Base-by-base conservation (phyloP, 306 rosid species). In the Malus asiatica region DNA sequence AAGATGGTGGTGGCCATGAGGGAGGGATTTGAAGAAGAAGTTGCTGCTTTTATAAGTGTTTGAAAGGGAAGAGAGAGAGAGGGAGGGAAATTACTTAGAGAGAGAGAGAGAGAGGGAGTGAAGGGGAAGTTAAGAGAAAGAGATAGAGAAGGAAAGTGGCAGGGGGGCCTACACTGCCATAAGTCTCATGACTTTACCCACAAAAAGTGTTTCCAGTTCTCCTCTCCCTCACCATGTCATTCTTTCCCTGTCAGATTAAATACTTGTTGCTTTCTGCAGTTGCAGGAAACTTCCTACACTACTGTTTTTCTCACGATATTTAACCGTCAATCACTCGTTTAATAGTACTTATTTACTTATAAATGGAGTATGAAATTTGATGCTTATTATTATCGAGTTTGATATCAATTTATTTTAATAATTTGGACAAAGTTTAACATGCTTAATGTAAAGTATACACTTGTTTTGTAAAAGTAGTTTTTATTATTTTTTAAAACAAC, bases 21-120 rank as follows among this genome's bases (percentile, higher is more conserved):
- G 58, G 57, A 10, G 22, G 45, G 55, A 48, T 48, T 48, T 48
- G 20, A 48, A 4, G 55, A 16, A 48, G 19, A 48, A 23, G 6
- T 68, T 77, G 85, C 64, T 79, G 55, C 73, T 83, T 85, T 88
- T 85, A 66, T 48, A 88, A 86, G 87, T 75, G 72, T 59, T 77
- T 74, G 60, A 79, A 65, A 73, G 23, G 70, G 72, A 14, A 30
- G n/a, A 63, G 13, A 58, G 13, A 58, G 81, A 75, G 86, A 79
- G 86, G 79, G 86, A 79, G 86, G 79, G 86, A 77, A 76, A 71
- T 66, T 55, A n/a, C 33, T 55, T 70, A 2, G 27, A 53, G 72
- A 72, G 79, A 76, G 16, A 2, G 27, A 52, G 72, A 72, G 79
- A 76, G 16, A 11, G 76, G 2, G 76, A 38, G 77, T 80, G 48